These are phyloP conservation scores for Mycena rebaudengoi DNA, from an alignment of 768 basidiomycete genomes.

Conservation along the genomic window DNA sequence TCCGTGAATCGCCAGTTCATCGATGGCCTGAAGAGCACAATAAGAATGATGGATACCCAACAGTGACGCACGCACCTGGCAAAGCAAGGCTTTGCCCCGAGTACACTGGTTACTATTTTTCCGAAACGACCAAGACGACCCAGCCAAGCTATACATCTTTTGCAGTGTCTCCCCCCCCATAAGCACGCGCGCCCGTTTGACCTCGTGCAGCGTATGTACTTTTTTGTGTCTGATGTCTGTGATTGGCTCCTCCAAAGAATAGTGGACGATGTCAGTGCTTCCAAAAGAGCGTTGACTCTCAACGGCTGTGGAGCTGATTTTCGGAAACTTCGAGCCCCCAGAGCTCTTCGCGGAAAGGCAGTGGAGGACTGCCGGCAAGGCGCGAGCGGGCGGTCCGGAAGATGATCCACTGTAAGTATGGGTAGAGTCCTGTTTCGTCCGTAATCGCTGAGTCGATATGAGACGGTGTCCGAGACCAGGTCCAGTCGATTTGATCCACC, in stretches of 20 bases:
- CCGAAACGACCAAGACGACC: background rate
- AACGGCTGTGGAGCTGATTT: background rate
- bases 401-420: background rate
- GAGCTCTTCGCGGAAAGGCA: background rate
- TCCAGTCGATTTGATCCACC: background rate
- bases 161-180: background rate
- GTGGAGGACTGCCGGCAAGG: background rate
- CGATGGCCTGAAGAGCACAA: background rate
- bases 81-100: background rate
- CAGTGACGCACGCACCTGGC: background rate
- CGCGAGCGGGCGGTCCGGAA: background rate
- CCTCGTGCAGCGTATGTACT: background rate
- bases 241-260: background rate
- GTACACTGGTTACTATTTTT: background rate
- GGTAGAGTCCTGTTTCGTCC: background rate
- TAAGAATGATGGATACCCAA: background rate
- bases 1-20: background rate
- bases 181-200: background rate
- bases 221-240: background rate
- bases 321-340: background rate
- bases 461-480: background rate
- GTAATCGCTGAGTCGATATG: background rate
- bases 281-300: background rate
- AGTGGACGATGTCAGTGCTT: background rate
- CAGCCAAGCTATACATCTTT: background rate